Base-by-base conservation (phyloP, 2,329 filamentous ascomycete species). In the Pseudogymnoascus sp. region DNA sequence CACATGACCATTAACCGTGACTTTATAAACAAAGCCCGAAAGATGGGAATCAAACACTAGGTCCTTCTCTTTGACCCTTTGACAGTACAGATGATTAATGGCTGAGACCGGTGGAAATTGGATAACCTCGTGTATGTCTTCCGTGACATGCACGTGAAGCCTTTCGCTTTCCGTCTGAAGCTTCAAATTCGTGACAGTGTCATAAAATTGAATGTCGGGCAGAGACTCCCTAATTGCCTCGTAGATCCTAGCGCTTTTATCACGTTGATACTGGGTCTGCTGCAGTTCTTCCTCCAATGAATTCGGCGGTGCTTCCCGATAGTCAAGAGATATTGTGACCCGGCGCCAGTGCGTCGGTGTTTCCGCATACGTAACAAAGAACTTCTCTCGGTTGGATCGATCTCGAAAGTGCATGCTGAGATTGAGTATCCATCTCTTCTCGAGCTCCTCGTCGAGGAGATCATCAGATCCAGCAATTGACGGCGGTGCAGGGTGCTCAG, bases 401-500 rank as follows among this genome's bases (percentile, higher is more conserved):
- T 99, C 95, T 64, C 93, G 86, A 75, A 97, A 99, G 75, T 96
- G 92, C 95, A 99, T 97, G 76, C 92, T 97, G 65, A 98, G 82
- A 72, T 99, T 99, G 69, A 99, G 80, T 65, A 99, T 98, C 95
- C 95, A 99, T 71, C 84, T 88, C 65, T 82, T 84, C 71, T 97
- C 92, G 62, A 97, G 82, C 75, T 98, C 93, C 66, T 90, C 85
- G 5, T 60, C 56, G 67, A 89, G 83, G 67, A 89, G 83, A 69
- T 85, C 80, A 61, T 81, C 78, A 61, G 50, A 56, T 56, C 16
- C 50, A 56, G 50, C 50, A 33, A 60, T 24, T 37, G 68, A 24
- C 61, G 33, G 33, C 10, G 62, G 59, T 28, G 5, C 62, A 61
- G n/a, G 50, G n/a, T 56, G 26, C 26, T 56, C 50, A 12, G 50